A percentile compares a stretch with the other conserved stretches of the same genome.
These are phyloP conservation scores for Cercophora samala DNA, from an alignment of 495 filamentous ascomycete genomes.

Conservation along the genomic window DNA sequence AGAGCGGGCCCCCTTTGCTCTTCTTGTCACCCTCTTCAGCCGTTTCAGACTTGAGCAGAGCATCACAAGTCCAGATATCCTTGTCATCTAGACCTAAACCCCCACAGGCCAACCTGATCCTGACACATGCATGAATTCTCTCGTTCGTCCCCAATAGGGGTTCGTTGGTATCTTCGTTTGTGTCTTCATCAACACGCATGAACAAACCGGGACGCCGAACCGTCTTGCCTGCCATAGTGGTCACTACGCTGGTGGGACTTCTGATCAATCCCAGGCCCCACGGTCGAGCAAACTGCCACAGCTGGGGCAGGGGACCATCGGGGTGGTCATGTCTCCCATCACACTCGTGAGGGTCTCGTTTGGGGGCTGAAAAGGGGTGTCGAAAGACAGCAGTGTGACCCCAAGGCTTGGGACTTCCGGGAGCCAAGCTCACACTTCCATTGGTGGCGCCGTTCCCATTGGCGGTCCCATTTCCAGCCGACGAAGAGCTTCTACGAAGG, in stretches of 20 bases:
- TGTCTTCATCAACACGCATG: conserved; percentile 31
- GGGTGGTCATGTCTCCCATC: conserved; percentile 22
- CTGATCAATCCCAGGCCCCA: conserved; percentile 29
- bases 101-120: conserved; percentile 27
- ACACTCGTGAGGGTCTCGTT: conserved; percentile 23
- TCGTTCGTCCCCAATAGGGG: conserved; percentile 31
- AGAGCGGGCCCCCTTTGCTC: conserved; percentile 14
- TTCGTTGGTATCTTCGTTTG: conserved; percentile 32
- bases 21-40: conserved; percentile 4
- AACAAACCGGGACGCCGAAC: conserved; percentile 31
- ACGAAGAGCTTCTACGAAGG: neutral
- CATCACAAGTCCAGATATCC: conserved; percentile 27
- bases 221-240: conserved; percentile 27
- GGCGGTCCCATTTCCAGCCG: neutral
- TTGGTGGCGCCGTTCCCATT: neutral
- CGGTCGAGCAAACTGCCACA: conserved; percentile 30
- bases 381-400: conserved; percentile 9
- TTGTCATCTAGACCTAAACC: conserved; percentile 32
- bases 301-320: conserved; percentile 3
- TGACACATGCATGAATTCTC: conserved; percentile 28
- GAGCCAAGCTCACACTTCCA: neutral
- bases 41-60: conserved; percentile 11
- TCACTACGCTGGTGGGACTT: conserved; percentile 22
- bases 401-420: neutral
- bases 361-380: conserved; percentile 12